Evolutionary conservation across 805 yeast species (phyloP), one percentile per base, ranked within the genome.

Genomic region (Candida broadrunensis): DNA sequence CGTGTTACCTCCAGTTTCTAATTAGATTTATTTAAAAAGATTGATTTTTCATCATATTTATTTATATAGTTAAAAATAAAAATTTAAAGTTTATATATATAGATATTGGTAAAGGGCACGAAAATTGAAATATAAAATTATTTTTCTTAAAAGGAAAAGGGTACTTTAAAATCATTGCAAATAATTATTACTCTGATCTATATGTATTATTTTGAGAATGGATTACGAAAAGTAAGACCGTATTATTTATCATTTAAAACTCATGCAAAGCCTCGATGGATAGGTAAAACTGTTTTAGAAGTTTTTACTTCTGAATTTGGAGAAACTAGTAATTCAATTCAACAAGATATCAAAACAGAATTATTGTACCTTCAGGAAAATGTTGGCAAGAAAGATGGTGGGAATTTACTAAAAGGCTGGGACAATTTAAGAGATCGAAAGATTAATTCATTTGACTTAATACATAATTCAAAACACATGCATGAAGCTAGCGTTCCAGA

Each of bases 401-500:
- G 47, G 1, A 32, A 31, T 2, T 34, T 37, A 19, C 37, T 63
- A 1, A 44, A 51, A 34, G 70, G 67, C 2, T 49, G 53, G 51
- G 45, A 44, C 1, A 13, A 16, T 4, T 37, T 58, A 13, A 19
- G 35, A 8, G 36, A 30, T 2, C 33, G 59, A 23, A 32, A 24
- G 17, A 36, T 58, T 1, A 42, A 46, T 9, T 37, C 39, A 6
- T 61, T 62, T 36, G 71, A 66, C 45, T 48, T 61, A 2, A 57
- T 66, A 17, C 54, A 47, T 41, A 59, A 57, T 38, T 33, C 33
- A 1, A 52, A 55, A 21, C 80, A 76, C 48, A 62, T 63, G 46
- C 81, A 76, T 46, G 81, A 76, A 43, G 72, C 77, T 2, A 58
- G 65, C 18, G 66, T 70, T 3, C 56, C 64, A 5, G 39, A 46